Conservation (phyloP, 2,329 filamentous ascomycete genomes). For the Neoarthrinium moseri region DNA sequence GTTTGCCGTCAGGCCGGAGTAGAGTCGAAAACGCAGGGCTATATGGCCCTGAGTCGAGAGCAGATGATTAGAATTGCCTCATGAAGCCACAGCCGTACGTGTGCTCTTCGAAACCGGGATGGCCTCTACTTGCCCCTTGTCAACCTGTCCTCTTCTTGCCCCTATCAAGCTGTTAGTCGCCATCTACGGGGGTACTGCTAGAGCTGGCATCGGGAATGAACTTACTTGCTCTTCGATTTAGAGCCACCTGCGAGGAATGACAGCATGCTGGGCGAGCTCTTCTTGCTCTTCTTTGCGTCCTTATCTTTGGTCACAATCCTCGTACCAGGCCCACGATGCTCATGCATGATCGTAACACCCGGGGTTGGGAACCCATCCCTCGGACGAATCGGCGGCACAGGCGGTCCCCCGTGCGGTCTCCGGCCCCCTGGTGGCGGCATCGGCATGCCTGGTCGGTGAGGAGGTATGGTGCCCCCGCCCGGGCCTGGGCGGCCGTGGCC, state of each 20-base stretch:
- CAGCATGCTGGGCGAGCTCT: background rate
- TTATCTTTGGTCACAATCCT: no score
- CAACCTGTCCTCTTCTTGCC: background rate
- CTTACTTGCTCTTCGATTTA: slow-evolving; percentile 8
- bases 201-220: background rate
- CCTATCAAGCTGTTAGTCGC: slow-evolving; percentile 2
- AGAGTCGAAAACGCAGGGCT: slow-evolving; percentile 1
- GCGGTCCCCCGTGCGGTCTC: background rate
- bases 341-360: background rate
- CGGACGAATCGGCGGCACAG: background rate
- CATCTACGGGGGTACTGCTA: background rate
- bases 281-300: background rate
- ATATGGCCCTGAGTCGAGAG: no score
- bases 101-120: no score
- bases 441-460: background rate
- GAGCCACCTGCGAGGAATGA: background rate
- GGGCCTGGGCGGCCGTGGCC: background rate
- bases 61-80: no score
- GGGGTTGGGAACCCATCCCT: background rate
- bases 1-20: background rate
- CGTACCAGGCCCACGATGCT: background rate
- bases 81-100: no score
- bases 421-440: slow-evolving; percentile 2
- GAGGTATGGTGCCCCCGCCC: background rate
- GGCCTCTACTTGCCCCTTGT: no score